Base-by-base conservation (phyloP, 805 yeast genomes). In the Barnettozyma wickerhamii region DNA sequence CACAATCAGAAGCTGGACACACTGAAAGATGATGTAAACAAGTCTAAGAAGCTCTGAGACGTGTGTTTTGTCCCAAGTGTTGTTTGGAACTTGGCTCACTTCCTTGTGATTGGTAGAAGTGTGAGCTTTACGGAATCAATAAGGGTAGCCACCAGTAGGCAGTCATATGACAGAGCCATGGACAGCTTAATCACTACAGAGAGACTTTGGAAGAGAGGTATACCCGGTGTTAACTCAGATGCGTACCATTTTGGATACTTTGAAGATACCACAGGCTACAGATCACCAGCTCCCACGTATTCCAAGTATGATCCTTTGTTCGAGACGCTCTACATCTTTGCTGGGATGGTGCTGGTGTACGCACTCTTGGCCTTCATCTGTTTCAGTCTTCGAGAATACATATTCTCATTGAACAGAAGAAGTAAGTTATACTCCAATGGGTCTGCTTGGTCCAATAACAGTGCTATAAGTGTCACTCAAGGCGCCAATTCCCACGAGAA, bases 351-450 rank as follows among this genome's bases (percentile, higher is more conserved):
- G 4, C 36, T 50, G 10, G 38, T 19, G 1, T 42, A 49, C 9
- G 18, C 45, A 7, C 17, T 60, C 3, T 3, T 57, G 2, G 45
- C 62, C 1, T 50, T 44, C 10, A 19, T 50, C 3, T 33, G 47
- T 6, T 61, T 58, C 41, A 51, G 51, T 2, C 24, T 59, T 3
- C 48, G 66, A 40, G 67, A 63, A 45, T 63, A 60, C 30, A 31
- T 37, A 3, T 47, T 43, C 35, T 52, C 56, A 14, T 27, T 50
- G 43, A 46, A 40, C 19, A 38, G 29, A 13, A 46, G 53, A 37
- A 49, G 45, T 33, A 43, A 45, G n/a, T 34, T 41, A 30, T 10
- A 35, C 12, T 47, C 52, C 4, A 45, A 46, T 38, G 56, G 51
- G 9, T 43, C 55, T 6, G 27, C 29, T 10, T 48, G 58, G 59